Evolutionary conservation across 129 eudicot species (phyloP).

Genomic region (Smallanthus sonchifolius): DNA sequence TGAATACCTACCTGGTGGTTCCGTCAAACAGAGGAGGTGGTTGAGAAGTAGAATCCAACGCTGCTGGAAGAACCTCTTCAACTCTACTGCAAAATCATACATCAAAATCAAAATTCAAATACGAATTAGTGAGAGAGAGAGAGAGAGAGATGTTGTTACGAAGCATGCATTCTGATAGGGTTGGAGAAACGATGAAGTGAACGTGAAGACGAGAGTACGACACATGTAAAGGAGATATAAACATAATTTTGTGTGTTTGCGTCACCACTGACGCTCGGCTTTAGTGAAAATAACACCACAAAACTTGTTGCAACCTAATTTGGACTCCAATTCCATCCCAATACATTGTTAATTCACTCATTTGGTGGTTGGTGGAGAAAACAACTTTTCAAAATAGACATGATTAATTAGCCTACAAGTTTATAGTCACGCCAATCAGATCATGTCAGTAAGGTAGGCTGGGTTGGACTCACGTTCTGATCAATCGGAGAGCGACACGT

Average conservation of each 20-base stretch:
- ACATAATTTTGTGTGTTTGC: background rate
- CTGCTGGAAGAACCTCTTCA: constrained; percentile 41
- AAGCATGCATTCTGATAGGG: constrained; percentile 19
- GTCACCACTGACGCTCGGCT: constrained; percentile 14
- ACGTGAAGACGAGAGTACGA: background rate
- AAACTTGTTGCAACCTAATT: background rate
- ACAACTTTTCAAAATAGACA: no score
- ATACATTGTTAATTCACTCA: background rate
- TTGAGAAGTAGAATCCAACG: constrained; percentile 65
- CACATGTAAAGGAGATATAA: background rate
- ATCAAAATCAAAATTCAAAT: background rate
- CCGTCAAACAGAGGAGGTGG: constrained; percentile 77
- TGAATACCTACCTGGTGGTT: constrained; percentile 57
- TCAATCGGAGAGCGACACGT: no score
- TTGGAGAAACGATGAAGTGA: background rate
- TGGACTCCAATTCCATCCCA: background rate
- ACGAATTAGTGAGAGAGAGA: background rate
- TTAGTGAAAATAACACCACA: no score
- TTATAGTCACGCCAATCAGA: no score
- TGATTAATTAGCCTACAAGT: no score
- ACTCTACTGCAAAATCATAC: constrained; percentile 29
- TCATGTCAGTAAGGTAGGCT: no score
- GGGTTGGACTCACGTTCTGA: no score
- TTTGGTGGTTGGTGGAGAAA: no score
- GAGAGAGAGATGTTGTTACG: constrained; percentile 18